Conservation (phyloP, 2,329 filamentous ascomycete genomes). For the Pseudogymnoascus sp. region DNA sequence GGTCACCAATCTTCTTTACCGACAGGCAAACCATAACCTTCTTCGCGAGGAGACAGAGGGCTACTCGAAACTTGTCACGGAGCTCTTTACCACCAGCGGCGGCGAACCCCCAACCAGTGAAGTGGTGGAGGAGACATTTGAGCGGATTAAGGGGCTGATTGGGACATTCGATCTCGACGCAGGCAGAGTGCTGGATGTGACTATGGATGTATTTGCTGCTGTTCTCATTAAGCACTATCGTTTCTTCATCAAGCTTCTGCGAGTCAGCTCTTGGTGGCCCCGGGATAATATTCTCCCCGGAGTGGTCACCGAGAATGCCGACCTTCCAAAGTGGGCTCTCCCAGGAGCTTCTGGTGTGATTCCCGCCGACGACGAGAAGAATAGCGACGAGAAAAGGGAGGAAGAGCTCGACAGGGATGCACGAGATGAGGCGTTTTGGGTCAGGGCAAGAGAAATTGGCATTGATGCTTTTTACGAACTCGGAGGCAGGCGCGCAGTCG, state of each 20-base stretch:
- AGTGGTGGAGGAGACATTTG: slow-evolving; percentile 76
- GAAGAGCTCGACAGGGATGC: slow-evolving; percentile 48
- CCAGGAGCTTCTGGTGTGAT: slow-evolving; percentile 59
- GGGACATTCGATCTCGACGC: slow-evolving; percentile 97
- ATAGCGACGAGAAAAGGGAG: slow-evolving; percentile 51
- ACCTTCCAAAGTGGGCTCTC: slow-evolving; percentile 78
- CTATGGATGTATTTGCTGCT: slow-evolving; percentile 88
- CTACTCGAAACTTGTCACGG: slow-evolving; percentile 91
- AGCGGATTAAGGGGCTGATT: slow-evolving; percentile 87
- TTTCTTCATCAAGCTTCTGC: slow-evolving; percentile 89
- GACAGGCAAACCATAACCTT: slow-evolving; percentile 94
- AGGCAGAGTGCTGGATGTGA: slow-evolving; percentile 87
- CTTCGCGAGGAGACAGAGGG: slow-evolving; percentile 93
- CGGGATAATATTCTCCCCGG: slow-evolving; percentile 46
- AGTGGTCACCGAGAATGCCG: slow-evolving; percentile 39
- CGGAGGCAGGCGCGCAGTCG: slow-evolving; percentile 59
- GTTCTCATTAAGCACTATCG: slow-evolving; percentile 86
- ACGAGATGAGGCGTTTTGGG: slow-evolving; percentile 75
- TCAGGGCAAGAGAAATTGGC: slow-evolving; percentile 64
- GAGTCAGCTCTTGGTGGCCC: slow-evolving; percentile 96
- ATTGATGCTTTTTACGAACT: slow-evolving; percentile 85
- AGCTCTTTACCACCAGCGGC: slow-evolving; percentile 83
- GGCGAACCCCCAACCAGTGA: slow-evolving; percentile 66
- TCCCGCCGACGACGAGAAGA: slow-evolving; percentile 61
- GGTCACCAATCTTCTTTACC: slow-evolving; percentile 86